Percentiles rank a stretch among this genome's conserved stretches.
Conservation (phyloP, 495 filamentous ascomycete species). For the Monascus purpureus region DNA sequence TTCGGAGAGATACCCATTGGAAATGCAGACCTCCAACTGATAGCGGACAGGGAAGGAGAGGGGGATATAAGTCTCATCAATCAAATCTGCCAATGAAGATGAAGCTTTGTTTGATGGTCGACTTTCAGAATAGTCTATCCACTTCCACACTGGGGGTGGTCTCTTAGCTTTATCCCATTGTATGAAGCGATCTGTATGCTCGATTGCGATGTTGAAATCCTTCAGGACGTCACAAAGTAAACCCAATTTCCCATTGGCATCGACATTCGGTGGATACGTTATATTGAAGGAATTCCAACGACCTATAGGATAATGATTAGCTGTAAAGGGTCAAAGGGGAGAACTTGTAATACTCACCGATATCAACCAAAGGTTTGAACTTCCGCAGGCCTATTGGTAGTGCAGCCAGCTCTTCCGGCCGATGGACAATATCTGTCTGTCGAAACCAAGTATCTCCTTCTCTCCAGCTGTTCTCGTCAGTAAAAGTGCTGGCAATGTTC, state of each 20-base stretch:
- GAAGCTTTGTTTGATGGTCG: conserved; percentile 1
- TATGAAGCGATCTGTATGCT: conserved; percentile 13
- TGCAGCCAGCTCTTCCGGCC: conserved; percentile 14
- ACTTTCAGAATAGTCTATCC: conserved; percentile 27
- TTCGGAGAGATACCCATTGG: conserved; percentile 65
- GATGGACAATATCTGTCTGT: conserved; percentile 52
- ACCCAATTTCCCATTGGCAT: conserved; percentile 23
- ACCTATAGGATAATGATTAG: conserved; percentile 5
- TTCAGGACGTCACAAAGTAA: conserved; percentile 39
- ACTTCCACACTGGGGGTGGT: conserved; percentile 36
- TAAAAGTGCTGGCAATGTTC: conserved; percentile 24
- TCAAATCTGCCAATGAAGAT: conserved; percentile 18
- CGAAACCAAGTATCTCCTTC: conserved; percentile 61
- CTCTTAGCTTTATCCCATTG: conserved; percentile 2
- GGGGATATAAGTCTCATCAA: conserved; percentile 20
- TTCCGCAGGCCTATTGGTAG: conserved; percentile 44
- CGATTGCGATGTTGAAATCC: conserved; percentile 59
- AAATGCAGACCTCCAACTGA: conserved; percentile 86
- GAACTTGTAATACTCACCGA: conserved; percentile 38
- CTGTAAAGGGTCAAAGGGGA: neutral
- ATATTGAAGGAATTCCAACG: conserved; percentile 31
- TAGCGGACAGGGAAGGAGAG: conserved; percentile 69
- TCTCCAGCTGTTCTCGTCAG: conserved; percentile 39
- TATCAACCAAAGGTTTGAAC: conserved; percentile 49
- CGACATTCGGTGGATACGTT: conserved; percentile 9